A percentile compares a stretch with the other conserved stretches of the same genome.
Conservation (phyloP, 768 basidiomycete species). For the Ramaria sp. region DNA sequence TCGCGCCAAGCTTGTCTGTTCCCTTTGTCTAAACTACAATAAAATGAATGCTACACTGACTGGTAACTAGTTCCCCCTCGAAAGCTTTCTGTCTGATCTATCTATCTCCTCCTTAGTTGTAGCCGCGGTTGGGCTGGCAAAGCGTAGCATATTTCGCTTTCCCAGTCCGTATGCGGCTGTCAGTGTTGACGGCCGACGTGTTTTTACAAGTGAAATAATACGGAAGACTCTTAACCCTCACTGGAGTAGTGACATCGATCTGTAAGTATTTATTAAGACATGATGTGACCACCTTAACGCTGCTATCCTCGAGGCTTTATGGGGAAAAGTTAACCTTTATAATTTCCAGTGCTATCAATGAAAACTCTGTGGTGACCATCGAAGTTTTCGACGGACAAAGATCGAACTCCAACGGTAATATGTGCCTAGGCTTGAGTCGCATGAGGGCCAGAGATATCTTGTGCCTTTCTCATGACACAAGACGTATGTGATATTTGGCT, state of each 20-base stretch:
- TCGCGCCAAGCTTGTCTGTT: too few species aligned
- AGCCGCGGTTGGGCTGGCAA: conserved; percentile 62
- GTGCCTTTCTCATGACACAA: conserved; percentile 26
- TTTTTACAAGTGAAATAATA: conserved; percentile 62
- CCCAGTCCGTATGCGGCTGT: conserved; percentile 87
- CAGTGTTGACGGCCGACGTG: conserved; percentile 77
- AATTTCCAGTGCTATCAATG: conserved; percentile 49
- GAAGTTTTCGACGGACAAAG: conserved; percentile 88
- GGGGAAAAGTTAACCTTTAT: conserved; percentile 9
- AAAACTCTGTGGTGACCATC: conserved; percentile 65
- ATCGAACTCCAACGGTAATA: conserved; percentile 83
- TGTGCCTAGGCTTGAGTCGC: conserved; percentile 38
- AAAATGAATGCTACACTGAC: background rate
- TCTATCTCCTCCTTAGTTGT: conserved; percentile 38
- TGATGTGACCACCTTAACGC: too few species aligned
- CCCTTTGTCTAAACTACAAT: background rate
- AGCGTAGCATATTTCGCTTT: conserved; percentile 68
- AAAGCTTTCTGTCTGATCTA: background rate
- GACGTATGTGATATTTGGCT: conserved; percentile 20
- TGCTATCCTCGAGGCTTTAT: background rate
- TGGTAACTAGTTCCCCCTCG: background rate
- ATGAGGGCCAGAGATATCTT: conserved; percentile 29
- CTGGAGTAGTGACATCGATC: conserved; percentile 83
- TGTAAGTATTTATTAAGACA: conserved; percentile 36
- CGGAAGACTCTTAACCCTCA: conserved; percentile 57